These are phyloP conservation scores for Wickerhamomyces strasburgensis DNA, from an alignment of 805 yeast genomes.

Conservation along the genomic window DNA sequence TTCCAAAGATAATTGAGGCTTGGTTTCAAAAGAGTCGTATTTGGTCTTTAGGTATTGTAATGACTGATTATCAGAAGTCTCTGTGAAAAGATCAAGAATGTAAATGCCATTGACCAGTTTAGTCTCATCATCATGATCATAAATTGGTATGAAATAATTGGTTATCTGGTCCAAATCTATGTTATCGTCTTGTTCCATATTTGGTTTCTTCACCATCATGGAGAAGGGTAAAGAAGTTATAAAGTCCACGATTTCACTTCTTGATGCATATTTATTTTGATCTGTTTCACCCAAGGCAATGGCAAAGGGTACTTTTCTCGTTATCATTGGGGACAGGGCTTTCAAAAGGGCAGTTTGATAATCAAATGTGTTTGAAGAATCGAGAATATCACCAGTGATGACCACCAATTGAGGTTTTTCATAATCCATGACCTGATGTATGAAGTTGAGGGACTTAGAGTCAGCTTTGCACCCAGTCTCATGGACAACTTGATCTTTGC, in stretches of 20 bases:
- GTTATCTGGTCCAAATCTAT: conserved; percentile 37
- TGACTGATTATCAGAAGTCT: conserved; percentile 22
- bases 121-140: conserved; percentile 21
- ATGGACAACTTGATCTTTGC: conserved; percentile 36
- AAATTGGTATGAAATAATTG: conserved; percentile 42
- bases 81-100: conserved; percentile 53
- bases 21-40: conserved; percentile 19
- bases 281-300: conserved; percentile 59
- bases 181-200: conserved; percentile 28
- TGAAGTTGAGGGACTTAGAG: conserved; percentile 43
- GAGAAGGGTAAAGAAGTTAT: conserved; percentile 48
- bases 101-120: conserved; percentile 36
- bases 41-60: conserved; percentile 29
- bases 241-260: conserved; percentile 41
- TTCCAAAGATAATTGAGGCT: conserved; percentile 42
- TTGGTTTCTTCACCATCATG: conserved; percentile 16
- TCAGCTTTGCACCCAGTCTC: conserved; percentile 45
- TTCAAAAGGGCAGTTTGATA: conserved; percentile 57
- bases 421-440: conserved; percentile 44
- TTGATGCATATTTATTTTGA: conserved; percentile 43
- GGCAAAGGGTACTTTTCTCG: conserved; percentile 54
- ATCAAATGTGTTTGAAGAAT: conserved; percentile 53
- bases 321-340: conserved; percentile 49
- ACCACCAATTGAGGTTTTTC: conserved; percentile 63
- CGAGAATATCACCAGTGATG: conserved; percentile 61